Evolutionary conservation across 169 alveolate genomes (phyloP).

Genomic region (Cyclospora cayetanensis): DNA sequence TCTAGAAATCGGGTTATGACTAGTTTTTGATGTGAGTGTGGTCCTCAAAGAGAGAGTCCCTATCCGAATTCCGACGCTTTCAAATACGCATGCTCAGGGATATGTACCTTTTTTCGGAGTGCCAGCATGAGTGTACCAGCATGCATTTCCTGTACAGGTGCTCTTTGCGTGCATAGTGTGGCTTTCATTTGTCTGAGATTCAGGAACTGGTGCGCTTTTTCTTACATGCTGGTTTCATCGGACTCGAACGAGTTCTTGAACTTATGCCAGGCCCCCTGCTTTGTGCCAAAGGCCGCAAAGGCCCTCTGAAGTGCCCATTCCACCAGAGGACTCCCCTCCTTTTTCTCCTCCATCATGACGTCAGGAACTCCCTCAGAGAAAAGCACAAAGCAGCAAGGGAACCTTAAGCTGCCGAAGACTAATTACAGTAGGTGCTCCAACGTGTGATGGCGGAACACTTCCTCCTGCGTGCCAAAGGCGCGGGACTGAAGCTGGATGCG

Average conservation of each 20-base stretch:
- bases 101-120: too few relatives aligned
- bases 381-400: not conserved
- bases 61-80: too few relatives aligned
- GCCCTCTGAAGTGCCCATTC: slow-evolving; percentile 27
- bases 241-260: slow-evolving; percentile 21
- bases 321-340: not conserved
- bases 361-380: not conserved
- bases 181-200: too few relatives aligned
- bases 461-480: not conserved
- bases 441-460: not conserved
- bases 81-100: too few relatives aligned
- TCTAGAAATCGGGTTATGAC: too few relatives aligned
- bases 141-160: too few relatives aligned
- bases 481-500: not conserved
- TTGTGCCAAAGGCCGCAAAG: slow-evolving; percentile 45
- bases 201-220: too few relatives aligned
- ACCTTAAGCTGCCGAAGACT: not conserved
- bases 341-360: slow-evolving; percentile 23
- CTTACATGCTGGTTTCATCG: slow-evolving; percentile 46
- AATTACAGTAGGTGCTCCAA: not conserved
- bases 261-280: slow-evolving; percentile 34
- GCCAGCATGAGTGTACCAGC: too few relatives aligned
- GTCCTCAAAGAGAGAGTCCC: too few relatives aligned
- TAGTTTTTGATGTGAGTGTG: too few relatives aligned
- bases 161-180: too few relatives aligned